Conservation (phyloP, 1,139 yeast genomes). For the Candida albicans region DNA sequence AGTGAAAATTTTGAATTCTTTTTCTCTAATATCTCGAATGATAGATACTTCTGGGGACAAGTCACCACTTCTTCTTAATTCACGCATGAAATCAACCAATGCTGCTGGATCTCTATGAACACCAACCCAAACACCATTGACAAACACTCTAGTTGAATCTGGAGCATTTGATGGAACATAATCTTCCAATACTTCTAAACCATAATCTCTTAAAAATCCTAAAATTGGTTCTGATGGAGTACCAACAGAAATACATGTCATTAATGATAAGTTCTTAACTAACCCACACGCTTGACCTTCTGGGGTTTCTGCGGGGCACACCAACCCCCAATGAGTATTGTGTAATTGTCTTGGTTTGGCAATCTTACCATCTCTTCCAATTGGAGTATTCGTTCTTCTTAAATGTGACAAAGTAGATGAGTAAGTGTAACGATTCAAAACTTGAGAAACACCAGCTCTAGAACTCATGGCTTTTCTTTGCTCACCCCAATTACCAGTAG, state of each 20-base stretch:
- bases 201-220: slow-evolving; percentile 97
- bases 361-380: slow-evolving; percentile 97
- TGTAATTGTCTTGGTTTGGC: slow-evolving; percentile 99
- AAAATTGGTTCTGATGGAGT: slow-evolving; percentile 94
- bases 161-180: slow-evolving; percentile 92
- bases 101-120: slow-evolving; percentile 94
- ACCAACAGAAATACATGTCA: slow-evolving; percentile 98
- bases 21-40: slow-evolving; percentile 94
- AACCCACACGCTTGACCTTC: slow-evolving; percentile 99
- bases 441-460: slow-evolving; percentile 99
- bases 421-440: slow-evolving; percentile 94
- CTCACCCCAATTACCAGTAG: slow-evolving; percentile 99
- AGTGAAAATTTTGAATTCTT: slow-evolving; percentile 91
- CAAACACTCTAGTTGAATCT: slow-evolving; percentile 91
- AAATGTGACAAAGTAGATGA: slow-evolving; percentile 96
- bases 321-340: slow-evolving; percentile 99
- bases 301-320: slow-evolving; percentile 99
- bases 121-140: slow-evolving; percentile 99
- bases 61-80: slow-evolving; percentile 92
- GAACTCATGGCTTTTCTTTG: slow-evolving; percentile 99
- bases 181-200: slow-evolving; percentile 96
- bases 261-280: slow-evolving; percentile 90
- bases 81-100: slow-evolving; percentile 86
- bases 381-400: slow-evolving; percentile 98
- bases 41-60: slow-evolving; percentile 95